phyloP scores from a whole-genome alignment of 345 rosid species.

The Turnera subulata region DNA sequence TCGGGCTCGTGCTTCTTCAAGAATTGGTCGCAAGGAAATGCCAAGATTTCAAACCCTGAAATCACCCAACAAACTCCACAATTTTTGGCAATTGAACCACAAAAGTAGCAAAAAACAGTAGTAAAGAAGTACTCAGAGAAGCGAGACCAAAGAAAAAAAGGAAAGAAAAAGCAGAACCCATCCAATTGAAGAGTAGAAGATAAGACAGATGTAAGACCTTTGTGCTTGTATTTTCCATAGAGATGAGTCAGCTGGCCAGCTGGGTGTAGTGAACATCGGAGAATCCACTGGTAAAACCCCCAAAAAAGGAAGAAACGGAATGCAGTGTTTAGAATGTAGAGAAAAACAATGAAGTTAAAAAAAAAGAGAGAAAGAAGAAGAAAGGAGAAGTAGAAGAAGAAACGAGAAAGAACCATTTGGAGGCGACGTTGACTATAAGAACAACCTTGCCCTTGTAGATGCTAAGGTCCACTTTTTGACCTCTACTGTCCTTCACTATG shows the following conservation, averaged over 20 bases:
- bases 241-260: constrained; percentile 83
- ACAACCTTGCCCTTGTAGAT: constrained; percentile 72
- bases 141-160: too few relatives aligned
- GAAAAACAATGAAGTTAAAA: too few relatives aligned
- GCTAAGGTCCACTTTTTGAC: constrained; percentile 66
- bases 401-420: constrained; percentile 69
- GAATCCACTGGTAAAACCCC: constrained; percentile 55
- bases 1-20: constrained; percentile 79
- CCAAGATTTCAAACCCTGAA: constrained; percentile 78
- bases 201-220: constrained; percentile 39
- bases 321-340: neutral
- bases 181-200: neutral
- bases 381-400: neutral
- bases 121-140: too few relatives aligned
- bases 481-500: constrained; percentile 65
- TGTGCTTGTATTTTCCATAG: constrained; percentile 58
- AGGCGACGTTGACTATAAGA: constrained; percentile 85
- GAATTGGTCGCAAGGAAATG: constrained; percentile 93
- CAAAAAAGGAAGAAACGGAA: neutral
- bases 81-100: too few relatives aligned
- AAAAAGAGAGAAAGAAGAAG: neutral
- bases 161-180: too few relatives aligned
- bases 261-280: constrained; percentile 75
- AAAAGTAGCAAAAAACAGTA: too few relatives aligned
- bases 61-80: constrained; percentile 8